Percentiles rank a stretch among this genome's conserved stretches.
phyloP scores from a whole-genome alignment of 139 green algal species.

The Closterium sp. region DNA sequence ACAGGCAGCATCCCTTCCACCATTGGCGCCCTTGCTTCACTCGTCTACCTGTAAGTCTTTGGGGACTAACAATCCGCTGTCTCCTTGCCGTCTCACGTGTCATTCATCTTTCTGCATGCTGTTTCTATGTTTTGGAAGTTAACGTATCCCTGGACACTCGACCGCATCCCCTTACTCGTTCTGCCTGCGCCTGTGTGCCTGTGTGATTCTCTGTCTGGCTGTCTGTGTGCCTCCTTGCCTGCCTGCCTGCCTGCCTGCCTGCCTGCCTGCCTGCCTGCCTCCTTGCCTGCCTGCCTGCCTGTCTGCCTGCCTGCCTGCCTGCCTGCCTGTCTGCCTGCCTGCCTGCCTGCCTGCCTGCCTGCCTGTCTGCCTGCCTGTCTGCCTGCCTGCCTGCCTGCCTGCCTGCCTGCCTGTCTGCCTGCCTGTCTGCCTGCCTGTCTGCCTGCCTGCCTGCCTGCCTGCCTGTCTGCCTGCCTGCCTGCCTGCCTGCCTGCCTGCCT shows the following conservation, averaged over 20 bases:
- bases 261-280: background rate
- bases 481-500: background rate
- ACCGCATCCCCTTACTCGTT: too few species aligned
- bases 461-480: background rate
- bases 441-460: background rate
- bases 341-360: background rate
- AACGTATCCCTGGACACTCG: too few species aligned
- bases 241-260: background rate
- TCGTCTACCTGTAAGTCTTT: background rate
- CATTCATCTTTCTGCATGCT: too few species aligned
- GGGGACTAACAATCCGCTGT: background rate
- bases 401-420: background rate
- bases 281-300: background rate
- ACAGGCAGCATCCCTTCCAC: background rate
- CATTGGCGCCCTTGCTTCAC: background rate
- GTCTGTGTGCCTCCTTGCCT: background rate
- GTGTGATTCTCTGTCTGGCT: too few species aligned
- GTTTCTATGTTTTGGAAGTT: too few species aligned
- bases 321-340: background rate
- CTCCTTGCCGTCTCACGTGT: too few species aligned
- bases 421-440: background rate
- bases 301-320: background rate
- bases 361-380: background rate
- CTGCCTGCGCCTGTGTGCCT: too few species aligned
- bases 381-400: background rate